A percentile compares a stretch with the other conserved stretches of the same genome.
Conservation (phyloP, 768 basidiomycete species). For the Nidularia pulvinata region DNA sequence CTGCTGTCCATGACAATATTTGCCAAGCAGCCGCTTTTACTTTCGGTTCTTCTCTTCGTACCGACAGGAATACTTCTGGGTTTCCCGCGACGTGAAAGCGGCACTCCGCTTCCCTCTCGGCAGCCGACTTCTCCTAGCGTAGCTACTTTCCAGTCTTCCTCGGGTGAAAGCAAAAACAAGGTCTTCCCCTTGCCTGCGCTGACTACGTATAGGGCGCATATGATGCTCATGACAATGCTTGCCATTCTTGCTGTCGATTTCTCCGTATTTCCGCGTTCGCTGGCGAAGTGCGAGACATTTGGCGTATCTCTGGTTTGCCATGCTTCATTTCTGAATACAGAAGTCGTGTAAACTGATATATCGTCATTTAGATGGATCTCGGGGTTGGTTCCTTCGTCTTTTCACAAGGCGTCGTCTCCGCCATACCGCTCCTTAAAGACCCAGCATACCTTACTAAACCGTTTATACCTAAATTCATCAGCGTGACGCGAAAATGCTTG, state of each 20-base stretch:
- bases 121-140: conserved; percentile 15
- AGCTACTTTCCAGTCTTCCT: conserved; percentile 6
- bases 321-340: neutral
- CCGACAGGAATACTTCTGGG: conserved; percentile 45
- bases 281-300: conserved; percentile 94
- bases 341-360: conserved; percentile 1
- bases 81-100: conserved; percentile 34
- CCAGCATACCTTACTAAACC: conserved; percentile 50
- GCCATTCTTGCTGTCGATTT: conserved; percentile 98
- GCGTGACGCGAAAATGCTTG: conserved; percentile 52
- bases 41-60: conserved; percentile 48
- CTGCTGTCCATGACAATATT: conserved; percentile 80
- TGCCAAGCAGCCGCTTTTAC: conserved; percentile 51
- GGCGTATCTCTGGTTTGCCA: conserved; percentile 87
- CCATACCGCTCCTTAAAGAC: conserved; percentile 74
- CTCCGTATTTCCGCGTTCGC: conserved; percentile 80
- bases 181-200: conserved; percentile 70
- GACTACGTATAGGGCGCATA: conserved; percentile 88
- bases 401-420: conserved; percentile 92
- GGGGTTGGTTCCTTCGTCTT: conserved; percentile 99
- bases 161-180: conserved; percentile 2
- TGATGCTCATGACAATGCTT: conserved; percentile 92
- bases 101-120: conserved; percentile 54
- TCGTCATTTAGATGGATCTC: conserved; percentile 81
- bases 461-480: conserved; percentile 46